Base-by-base conservation (phyloP, 306 rosid species). In the Morella rubra region DNA sequence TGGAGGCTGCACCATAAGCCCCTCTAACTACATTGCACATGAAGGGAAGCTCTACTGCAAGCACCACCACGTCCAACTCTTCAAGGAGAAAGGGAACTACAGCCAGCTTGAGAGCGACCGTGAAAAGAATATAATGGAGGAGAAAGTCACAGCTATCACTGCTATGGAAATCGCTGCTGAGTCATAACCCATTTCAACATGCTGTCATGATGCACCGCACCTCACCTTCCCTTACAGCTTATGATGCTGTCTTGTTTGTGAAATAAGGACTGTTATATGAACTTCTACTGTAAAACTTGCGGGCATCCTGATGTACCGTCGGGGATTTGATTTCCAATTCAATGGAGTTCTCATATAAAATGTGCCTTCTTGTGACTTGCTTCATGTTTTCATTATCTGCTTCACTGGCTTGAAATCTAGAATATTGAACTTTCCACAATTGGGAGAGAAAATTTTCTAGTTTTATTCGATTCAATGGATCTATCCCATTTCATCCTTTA, bases 21-120 rank as follows among this genome's bases (percentile, higher is more conserved):
- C 95, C 40, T 80, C 95, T 18, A 90, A 75, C 83, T 86, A 86
- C 16, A 79, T 92, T 71, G 84, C 93, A 56, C 97, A 88, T 73
- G 97, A 92, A 73, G 90, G 91, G 70, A 90, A 81, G 82, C 89
- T 90, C 44, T 92, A 92, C 64, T 92, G 97, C 88, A 90, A 92
- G 78, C 95, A 90, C 76, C 96, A 92, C 74, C 93, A 90, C 91
- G 84, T 90, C 81, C 97, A 92, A 71, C 97, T 92, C 32, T 90
- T 88, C 83, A 90, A 82, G 58, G 95, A 92, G 84, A 92, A 87
- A 70, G 96, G 95, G 4, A 90, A 90, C 27, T 92, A 92, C 79
- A 90, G 97, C 71, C 91, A 90, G 81, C 89, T 92, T 0, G 97
- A 92, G 75, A 81, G 53, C 10, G 89, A 86, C 32, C 32, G 27